These are phyloP conservation scores for Pleoardoris graminearum DNA, from an alignment of 2,329 filamentous ascomycete species.

Conservation along the genomic window DNA sequence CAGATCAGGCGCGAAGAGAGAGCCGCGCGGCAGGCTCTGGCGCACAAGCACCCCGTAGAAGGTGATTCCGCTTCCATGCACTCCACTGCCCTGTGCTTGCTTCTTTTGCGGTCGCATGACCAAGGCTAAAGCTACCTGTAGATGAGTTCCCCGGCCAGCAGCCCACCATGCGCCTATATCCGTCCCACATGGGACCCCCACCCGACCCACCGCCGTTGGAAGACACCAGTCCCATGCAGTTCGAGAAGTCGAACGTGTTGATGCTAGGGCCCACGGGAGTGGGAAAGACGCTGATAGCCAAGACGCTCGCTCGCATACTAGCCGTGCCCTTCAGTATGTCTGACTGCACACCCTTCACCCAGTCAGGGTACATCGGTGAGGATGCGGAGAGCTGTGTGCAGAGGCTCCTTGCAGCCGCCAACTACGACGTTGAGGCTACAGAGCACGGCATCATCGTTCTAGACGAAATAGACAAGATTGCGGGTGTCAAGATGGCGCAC, in stretches of 20 bases:
- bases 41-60: conserved; percentile 75
- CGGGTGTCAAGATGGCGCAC: conserved; percentile 81
- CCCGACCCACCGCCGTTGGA: conserved; percentile 50
- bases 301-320: conserved; percentile 88
- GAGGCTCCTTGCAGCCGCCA: conserved; percentile 82
- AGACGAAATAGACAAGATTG: conserved; percentile 97
- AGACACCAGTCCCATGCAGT: conserved; percentile 66
- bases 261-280: conserved; percentile 91
- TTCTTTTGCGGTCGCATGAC: conserved; percentile 3
- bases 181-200: conserved; percentile 25
- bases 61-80: conserved; percentile 52
- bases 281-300: conserved; percentile 94
- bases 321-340: conserved; percentile 95
- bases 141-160: conserved; percentile 67
- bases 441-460: conserved; percentile 94
- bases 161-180: conserved; percentile 50
- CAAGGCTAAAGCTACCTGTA: conserved; percentile 53
- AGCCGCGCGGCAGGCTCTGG: conserved; percentile 69
- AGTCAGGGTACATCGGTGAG: conserved; percentile 96
- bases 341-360: conserved; percentile 93
- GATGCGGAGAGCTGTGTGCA: conserved; percentile 97
- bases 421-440: conserved; percentile 81
- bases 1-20: conserved; percentile 74
- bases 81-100: conserved; percentile 14
- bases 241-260: conserved; percentile 95